Evolutionary conservation across 257 asterid genomes (phyloP), one percentile per base, ranked within the genome.

Genomic region (Mitragyna speciosa): DNA sequence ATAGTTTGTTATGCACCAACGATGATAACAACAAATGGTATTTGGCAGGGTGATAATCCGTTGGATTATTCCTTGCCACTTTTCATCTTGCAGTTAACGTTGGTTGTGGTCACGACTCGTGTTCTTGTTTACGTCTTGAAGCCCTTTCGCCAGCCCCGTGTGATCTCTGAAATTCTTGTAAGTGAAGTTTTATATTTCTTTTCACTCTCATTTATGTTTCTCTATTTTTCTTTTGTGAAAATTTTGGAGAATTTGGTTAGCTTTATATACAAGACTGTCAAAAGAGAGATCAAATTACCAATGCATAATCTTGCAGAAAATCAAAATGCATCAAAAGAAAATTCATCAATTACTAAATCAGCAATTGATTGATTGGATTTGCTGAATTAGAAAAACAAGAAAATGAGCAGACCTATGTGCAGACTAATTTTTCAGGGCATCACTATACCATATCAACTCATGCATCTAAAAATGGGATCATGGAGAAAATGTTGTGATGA

Each of bases 41-140:
- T 96, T 3, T 96, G 99, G 97, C 97, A 91, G 66, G 99, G 99
- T 3, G 97, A 96, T 81, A 91, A 94, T 85, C 99, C 99, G 11
- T 83, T 96, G 81, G 96, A 96, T 84, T 96, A 96, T 79, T 92
- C 99, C 0, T 78, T 96, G 52, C 99, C 99, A 30, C 95, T 96
- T 72, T 96, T 96, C 87, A 91, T 94, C 31, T 61, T 96, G 83
- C 99, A 96, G 74, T 82, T 96, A 65, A 88, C 96, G 1, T 81
- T 96, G 65, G 92, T 96, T 49, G 96, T 96, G 6, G 84, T 88
- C 15, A 79, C 84, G 17, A 96, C 99, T 33, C 92, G 99, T 9
- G 3, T 88, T 70, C 97, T 96, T 3, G 98, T 96, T 48, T 87
- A 90, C 80, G 22, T 83, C 83, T 86, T 96, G 86, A 96, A 90